Base-by-base conservation (phyloP, 139 green algal species). In the Chlamydomonas schloesseri region DNA sequence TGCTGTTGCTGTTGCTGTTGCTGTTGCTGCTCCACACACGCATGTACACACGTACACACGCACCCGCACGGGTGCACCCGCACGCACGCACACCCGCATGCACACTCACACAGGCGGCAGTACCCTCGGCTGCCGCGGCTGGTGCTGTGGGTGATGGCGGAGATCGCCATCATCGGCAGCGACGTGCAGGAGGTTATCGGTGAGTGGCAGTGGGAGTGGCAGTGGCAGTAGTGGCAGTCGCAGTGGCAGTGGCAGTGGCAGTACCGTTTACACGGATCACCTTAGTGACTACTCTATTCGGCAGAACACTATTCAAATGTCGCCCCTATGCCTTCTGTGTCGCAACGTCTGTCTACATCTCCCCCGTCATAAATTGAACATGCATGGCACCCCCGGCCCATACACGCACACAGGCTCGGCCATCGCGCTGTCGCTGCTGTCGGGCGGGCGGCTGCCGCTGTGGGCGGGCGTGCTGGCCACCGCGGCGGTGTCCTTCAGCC, bases 101-200 rank as follows among this genome's bases (percentile, higher is more conserved):
- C 55, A 15, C 20, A 29, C 20, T 10, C 20, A 6, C 55, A 26
- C 80, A 89, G 88, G 76, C 72, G 88, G 65, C 71, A 93, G 73
- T 94, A 94, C 87, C 83, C 84, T 0, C 57, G 71, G 0, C n/a
- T 81, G 26, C 83, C 89, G 11, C 73, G 88, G 31, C 84, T 91
- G 33, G 33, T 91, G 28, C 89, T 98, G 60, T 98, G 96, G 96
- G 28, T 97, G 37, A 97, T 98, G 93, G 93, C 92, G 0, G 96
- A 98, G 90, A 82, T 98, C 11, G 96, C 96, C 10, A 97, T 98
- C 89, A 96, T 98, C 18, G 96, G 96, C n/a, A 91, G 78, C 11
- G 96, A 98, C 90, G 91, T 97, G 21, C 94, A 97, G 72, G 94
- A 89, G 72, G 87, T 91, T 20, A 83, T 73, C n/a, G 82, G 81